phyloP scores from a whole-genome alignment of 257 asterid genomes.

The Gentiana dahurica region DNA sequence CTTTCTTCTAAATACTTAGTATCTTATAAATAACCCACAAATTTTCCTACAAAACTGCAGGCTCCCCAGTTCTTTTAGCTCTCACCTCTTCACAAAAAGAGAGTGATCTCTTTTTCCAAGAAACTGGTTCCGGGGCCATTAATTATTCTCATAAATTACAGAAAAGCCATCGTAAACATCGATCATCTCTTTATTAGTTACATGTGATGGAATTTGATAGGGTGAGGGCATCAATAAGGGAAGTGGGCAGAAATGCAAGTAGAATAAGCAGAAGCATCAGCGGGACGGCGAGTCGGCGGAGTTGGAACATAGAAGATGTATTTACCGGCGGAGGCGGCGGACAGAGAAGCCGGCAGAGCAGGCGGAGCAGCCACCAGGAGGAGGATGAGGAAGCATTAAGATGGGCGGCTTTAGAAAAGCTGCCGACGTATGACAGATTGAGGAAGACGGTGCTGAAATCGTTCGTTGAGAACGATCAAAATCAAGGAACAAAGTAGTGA shows the following conservation, averaged over 20 bases:
- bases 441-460: conserved; percentile 49
- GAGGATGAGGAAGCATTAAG: conserved; percentile 81
- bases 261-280: conserved; percentile 23
- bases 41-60: too few relatives aligned
- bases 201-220: conserved; percentile 11
- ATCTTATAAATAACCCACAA: too few relatives aligned
- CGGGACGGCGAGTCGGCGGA: conserved; percentile 20
- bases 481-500: conserved; percentile 11
- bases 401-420: conserved; percentile 88
- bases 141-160: too few relatives aligned
- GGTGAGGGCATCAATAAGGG: conserved; percentile 22
- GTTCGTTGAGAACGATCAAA: conserved; percentile 8
- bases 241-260: conserved; percentile 20
- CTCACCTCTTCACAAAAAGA: too few relatives aligned
- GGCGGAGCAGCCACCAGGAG: conserved; percentile 39
- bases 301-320: conserved; percentile 48
- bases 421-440: conserved; percentile 74
- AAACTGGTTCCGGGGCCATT: too few relatives aligned
- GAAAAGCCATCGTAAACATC: too few relatives aligned
- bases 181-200: too few relatives aligned
- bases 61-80: too few relatives aligned
- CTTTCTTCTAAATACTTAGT: too few relatives aligned
- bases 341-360: conserved; percentile 5
- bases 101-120: too few relatives aligned
- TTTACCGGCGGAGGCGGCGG: conserved; percentile 12